These are phyloP conservation scores for Epichloe brachyelytri DNA, from an alignment of 2,329 filamentous ascomycete species.

Conservation along the genomic window DNA sequence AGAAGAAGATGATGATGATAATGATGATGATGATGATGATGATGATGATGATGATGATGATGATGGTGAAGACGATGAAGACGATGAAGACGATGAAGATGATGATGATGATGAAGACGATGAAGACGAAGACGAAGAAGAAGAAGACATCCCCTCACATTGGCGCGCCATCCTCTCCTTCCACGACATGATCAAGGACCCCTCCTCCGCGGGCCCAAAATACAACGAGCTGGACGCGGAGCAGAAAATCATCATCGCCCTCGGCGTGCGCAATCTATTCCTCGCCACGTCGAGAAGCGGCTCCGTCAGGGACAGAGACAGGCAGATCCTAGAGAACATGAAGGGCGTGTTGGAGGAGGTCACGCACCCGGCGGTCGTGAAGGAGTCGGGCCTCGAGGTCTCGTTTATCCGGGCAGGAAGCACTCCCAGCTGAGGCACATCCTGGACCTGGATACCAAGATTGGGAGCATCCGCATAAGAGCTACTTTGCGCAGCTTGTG, in stretches of 20 bases:
- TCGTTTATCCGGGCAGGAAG: slow-evolving; percentile 3
- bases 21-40: neutral
- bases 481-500: slow-evolving; percentile 5
- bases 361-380: neutral
- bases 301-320: slow-evolving; percentile 2
- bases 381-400: neutral
- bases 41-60: neutral
- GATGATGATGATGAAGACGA: neutral
- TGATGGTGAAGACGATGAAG: neutral
- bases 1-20: neutral
- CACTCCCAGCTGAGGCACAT: slow-evolving; percentile 1
- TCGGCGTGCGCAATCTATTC: slow-evolving; percentile 6
- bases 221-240: neutral
- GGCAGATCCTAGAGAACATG: slow-evolving; percentile 4
- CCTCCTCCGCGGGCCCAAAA: neutral
- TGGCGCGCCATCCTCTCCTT: slow-evolving; percentile 5
- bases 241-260: slow-evolving; percentile 6
- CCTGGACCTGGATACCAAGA: slow-evolving; percentile 3
- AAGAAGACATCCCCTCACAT: neutral
- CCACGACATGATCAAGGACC: slow-evolving; percentile 4
- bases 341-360: slow-evolving; percentile 1
- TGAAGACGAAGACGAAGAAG: neutral
- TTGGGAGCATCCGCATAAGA: neutral
- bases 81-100: neutral
- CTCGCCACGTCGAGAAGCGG: neutral